These are phyloP conservation scores for Moniliophthora roreri DNA, from an alignment of 1,284 basidiomycete genomes.

Conservation along the genomic window DNA sequence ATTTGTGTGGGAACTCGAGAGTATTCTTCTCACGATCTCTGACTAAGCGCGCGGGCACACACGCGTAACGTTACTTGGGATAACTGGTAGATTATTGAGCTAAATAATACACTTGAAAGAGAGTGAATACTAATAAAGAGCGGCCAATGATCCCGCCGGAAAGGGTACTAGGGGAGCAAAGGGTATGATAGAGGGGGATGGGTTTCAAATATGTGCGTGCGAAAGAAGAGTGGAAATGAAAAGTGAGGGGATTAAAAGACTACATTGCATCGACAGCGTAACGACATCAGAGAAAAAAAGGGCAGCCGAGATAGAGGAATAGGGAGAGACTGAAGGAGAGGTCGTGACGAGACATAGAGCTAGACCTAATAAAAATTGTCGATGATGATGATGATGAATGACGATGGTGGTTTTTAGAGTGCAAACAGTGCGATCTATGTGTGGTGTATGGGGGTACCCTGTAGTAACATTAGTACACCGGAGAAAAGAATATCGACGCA, in stretches of 20 bases:
- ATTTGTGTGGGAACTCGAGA: no score
- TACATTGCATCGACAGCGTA: not conserved
- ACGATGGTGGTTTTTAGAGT: no score
- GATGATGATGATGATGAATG: no score
- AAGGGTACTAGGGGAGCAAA: not conserved
- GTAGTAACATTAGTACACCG: not conserved
- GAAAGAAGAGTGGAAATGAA: not conserved
- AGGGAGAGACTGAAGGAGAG: no score
- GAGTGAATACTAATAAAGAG: slow-evolving; percentile 11
- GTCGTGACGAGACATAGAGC: no score
- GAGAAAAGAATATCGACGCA: not conserved
- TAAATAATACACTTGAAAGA: slow-evolving; percentile 23
- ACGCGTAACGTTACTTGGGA: no score
- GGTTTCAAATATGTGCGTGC: not conserved
- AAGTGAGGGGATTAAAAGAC: not conserved
- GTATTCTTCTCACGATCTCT: no score
- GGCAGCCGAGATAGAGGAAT: not conserved
- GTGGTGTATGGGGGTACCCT: no score
- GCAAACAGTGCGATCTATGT: no score
- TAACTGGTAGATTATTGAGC: slow-evolving; percentile 16
- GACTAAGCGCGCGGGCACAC: no score
- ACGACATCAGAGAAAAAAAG: not conserved
- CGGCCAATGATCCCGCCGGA: not conserved
- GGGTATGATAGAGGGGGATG: not conserved
- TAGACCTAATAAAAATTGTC: no score